Conservation (phyloP, 2,329 filamentous ascomycete species). For the Cladosporium sp. region DNA sequence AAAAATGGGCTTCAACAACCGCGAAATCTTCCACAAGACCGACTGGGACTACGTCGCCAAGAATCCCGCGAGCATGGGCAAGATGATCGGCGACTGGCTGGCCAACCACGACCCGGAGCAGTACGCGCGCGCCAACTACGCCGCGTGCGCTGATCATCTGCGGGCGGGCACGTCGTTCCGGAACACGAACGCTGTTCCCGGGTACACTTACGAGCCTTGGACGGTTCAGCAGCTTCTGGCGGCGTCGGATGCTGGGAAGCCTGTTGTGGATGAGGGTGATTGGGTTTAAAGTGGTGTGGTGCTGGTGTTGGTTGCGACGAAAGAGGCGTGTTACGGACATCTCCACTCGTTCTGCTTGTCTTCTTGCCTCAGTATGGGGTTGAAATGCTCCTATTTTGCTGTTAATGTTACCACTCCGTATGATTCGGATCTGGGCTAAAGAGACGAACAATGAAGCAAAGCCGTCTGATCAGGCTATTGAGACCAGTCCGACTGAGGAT, state of each 20-base stretch:
- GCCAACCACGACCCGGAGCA: not conserved
- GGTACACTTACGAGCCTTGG: not conserved
- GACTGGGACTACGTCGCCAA: conserved; percentile 51
- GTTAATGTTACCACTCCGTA: no score
- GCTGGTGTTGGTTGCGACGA: no score
- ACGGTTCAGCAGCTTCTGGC: not conserved
- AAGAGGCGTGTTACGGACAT: no score
- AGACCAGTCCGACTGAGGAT: not conserved
- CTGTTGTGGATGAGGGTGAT: not conserved
- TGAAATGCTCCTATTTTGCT: not conserved
- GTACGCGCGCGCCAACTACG: not conserved
- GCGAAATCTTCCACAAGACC: conserved; percentile 54
- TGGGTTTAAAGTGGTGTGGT: not conserved
- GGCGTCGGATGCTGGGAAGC: not conserved
- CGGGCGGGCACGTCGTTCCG: not conserved
- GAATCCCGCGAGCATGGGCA: conserved; percentile 49
- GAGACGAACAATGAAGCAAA: no score
- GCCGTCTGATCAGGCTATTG: no score
- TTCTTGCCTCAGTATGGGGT: not conserved
- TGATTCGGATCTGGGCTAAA: no score
- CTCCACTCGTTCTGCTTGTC: no score
- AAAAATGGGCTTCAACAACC: conserved; percentile 23
- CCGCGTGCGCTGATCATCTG: not conserved
- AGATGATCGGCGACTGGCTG: conserved; percentile 45
- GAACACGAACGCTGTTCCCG: not conserved